phyloP scores from a whole-genome alignment of 306 rosid genomes.

The Aeschynomene evenia region DNA sequence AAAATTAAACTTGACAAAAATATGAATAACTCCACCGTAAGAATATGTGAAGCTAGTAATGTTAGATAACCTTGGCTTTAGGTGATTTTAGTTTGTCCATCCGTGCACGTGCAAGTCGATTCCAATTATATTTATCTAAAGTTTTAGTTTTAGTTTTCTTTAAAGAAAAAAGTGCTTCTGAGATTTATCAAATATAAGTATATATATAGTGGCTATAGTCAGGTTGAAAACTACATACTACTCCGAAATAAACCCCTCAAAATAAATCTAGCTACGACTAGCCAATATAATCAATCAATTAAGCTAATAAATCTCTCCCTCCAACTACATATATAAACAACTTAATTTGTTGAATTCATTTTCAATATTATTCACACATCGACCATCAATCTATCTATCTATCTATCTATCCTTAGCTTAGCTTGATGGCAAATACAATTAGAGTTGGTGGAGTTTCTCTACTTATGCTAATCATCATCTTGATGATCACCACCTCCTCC shows the following conservation, averaged over 20 bases:
- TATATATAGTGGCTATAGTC: constrained; percentile 14
- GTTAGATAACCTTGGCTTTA: not conserved
- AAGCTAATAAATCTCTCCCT: not conserved
- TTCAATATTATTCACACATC: not conserved
- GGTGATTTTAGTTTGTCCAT: not conserved
- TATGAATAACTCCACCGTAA: not conserved
- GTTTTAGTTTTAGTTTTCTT: no score
- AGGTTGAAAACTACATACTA: constrained; percentile 1
- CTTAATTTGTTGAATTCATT: not conserved
- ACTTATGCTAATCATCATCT: constrained; percentile 24
- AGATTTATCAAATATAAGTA: not conserved
- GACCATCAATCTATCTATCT: no score
- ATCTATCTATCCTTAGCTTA: no score
- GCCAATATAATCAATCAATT: no score
- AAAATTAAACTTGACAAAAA: not conserved
- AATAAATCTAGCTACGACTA: no score
- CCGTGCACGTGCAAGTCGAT: not conserved
- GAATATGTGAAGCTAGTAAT: no score
- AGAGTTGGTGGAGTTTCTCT: not conserved
- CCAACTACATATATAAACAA: not conserved
- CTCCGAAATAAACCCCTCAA: not conserved
- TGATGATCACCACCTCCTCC: no score
- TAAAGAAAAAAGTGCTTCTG: not conserved
- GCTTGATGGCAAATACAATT: constrained; percentile 29
- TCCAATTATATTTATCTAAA: not conserved